Percentiles rank a stretch among this genome's conserved stretches.
Evolutionary conservation across 208 protist genomes (phyloP).

Genomic region (Leishmania guyanensis): DNA sequence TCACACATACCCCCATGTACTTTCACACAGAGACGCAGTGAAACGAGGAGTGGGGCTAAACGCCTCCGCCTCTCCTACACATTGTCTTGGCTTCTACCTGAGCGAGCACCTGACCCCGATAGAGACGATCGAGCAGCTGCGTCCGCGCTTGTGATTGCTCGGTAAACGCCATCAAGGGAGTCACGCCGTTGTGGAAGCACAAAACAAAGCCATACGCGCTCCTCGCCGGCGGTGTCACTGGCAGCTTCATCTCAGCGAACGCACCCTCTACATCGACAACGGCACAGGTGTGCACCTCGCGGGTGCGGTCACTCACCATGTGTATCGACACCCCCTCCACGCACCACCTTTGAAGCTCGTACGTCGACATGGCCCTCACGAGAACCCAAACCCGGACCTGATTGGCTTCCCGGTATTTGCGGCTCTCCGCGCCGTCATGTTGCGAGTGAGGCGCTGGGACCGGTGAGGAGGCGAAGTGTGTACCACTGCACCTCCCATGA

Average conservation of each 20-base stretch:
- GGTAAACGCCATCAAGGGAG: conserved; percentile 20
- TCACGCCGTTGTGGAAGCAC: conserved; percentile 7
- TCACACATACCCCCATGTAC: neutral
- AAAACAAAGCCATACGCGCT: conserved; percentile 18
- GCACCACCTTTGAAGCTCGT: conserved; percentile 22
- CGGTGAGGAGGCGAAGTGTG: neutral
- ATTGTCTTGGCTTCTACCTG: neutral
- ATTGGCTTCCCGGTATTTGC: neutral
- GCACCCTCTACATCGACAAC: conserved; percentile 11
- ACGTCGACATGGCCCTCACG: neutral
- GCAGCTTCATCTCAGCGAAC: conserved; percentile 20
- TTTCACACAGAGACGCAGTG: neutral
- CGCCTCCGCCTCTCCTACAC: neutral
- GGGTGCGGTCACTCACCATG: neutral
- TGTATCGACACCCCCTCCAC: conserved; percentile 6
- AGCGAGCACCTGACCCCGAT: conserved; percentile 14
- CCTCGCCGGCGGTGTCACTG: conserved; percentile 14
- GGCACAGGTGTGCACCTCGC: neutral
- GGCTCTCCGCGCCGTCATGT: neutral
- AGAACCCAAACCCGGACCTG: conserved; percentile 9
- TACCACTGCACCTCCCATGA: neutral
- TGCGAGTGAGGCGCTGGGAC: neutral
- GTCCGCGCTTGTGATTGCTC: conserved; percentile 13
- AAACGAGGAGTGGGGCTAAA: neutral
- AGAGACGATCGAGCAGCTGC: conserved; percentile 17